Evolutionary conservation across 1,284 basidiomycete species (phyloP).

Genomic region (Austroboletus niveus): DNA sequence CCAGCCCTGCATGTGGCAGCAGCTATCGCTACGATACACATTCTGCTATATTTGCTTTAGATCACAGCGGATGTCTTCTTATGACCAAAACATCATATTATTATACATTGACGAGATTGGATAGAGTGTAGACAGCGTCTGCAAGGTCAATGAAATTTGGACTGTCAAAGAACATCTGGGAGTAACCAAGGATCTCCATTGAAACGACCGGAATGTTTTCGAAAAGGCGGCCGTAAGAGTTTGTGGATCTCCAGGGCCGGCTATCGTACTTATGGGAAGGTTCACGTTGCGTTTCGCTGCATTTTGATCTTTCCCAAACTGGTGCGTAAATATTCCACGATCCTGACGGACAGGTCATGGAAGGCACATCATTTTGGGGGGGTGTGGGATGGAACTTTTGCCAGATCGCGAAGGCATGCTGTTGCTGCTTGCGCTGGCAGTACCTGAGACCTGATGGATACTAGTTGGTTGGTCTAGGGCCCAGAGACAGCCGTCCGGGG

Average conservation of each 20-base stretch:
- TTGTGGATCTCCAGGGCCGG: conserved; percentile 57
- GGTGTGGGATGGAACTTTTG: conserved; percentile 60
- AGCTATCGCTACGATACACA: conserved; percentile 6
- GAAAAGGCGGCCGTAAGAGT: conserved; percentile 54
- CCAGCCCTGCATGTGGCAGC: conserved; percentile 7
- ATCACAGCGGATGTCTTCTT: not conserved
- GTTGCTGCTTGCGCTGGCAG: conserved; percentile 59
- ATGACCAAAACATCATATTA: conserved; percentile 4
- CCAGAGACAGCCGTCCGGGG: no score
- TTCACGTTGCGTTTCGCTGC: conserved; percentile 76
- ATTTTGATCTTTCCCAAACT: conserved; percentile 75
- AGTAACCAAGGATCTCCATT: no score
- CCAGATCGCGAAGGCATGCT: conserved; percentile 75
- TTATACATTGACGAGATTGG: not conserved
- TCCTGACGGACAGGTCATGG: conserved; percentile 66
- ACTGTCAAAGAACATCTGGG: no score
- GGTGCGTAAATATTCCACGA: conserved; percentile 72
- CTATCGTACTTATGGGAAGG: conserved; percentile 67
- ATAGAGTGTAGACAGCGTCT: no score
- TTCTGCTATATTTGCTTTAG: conserved; percentile 19
- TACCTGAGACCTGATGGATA: conserved; percentile 16
- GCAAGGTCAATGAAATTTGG: no score
- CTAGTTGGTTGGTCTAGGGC: no score
- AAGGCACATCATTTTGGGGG: conserved; percentile 56
- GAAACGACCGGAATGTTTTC: no score